Conservation (phyloP, 495 filamentous ascomycete species). For the Daldinia grandis region DNA sequence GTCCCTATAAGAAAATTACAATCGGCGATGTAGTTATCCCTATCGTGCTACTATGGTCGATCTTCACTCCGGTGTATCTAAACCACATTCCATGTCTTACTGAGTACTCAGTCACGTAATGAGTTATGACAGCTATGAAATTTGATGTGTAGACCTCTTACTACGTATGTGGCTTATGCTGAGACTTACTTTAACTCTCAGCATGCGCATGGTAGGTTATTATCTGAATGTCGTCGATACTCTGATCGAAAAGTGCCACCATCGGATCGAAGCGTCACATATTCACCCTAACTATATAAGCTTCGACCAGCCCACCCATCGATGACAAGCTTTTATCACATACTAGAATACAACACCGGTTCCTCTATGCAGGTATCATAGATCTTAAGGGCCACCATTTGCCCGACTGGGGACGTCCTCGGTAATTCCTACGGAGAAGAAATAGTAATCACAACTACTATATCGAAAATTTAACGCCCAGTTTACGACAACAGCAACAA, state of each 20-base stretch:
- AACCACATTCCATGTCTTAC: slow-evolving; percentile 19
- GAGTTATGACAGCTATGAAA: not conserved
- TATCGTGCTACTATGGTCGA: not conserved
- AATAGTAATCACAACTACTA: slow-evolving; percentile 2
- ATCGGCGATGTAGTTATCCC: not conserved
- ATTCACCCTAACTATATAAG: slow-evolving; percentile 15
- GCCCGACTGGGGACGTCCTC: slow-evolving; percentile 14
- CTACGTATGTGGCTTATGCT: slow-evolving; percentile 30
- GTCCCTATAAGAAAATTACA: not conserved
- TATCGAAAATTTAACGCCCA: not conserved
- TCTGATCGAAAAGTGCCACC: not conserved
- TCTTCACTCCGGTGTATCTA: slow-evolving; percentile 8
- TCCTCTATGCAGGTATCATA: slow-evolving; percentile 7
- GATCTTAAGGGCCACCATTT: slow-evolving; percentile 6
- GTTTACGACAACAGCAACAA: not conserved
- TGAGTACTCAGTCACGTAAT: not conserved
- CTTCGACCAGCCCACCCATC: not conserved
- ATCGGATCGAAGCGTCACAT: slow-evolving; percentile 3
- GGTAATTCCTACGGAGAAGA: slow-evolving; percentile 15
- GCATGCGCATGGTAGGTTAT: not conserved
- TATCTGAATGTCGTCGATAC: not conserved
- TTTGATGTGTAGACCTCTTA: not conserved
- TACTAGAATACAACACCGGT: not conserved
- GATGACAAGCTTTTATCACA: not conserved
- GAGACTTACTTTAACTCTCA: not conserved